phyloP scores from a whole-genome alignment of 1,284 basidiomycete species.

The Sphagnurus paluster region DNA sequence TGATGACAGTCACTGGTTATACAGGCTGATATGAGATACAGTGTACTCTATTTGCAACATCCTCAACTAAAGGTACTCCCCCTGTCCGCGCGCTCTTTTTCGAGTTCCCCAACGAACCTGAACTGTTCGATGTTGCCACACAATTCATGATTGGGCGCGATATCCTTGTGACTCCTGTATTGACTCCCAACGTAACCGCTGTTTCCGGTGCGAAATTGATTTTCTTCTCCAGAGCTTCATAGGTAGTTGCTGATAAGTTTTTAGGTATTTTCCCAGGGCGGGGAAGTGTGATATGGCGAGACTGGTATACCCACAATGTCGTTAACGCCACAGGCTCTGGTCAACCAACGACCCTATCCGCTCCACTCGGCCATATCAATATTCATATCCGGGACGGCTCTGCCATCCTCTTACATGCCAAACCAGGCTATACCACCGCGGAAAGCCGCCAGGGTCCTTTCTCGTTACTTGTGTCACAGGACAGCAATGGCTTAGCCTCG shows the following conservation, averaged over 20 bases:
- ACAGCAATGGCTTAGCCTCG: constrained; percentile 44
- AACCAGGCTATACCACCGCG: constrained; percentile 57
- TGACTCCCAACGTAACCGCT: constrained; percentile 51
- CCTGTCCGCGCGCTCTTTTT: constrained; percentile 74
- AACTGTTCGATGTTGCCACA: constrained; percentile 60
- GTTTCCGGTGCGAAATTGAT: constrained; percentile 41
- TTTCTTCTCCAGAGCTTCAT: background rate
- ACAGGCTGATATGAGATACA: constrained; percentile 26
- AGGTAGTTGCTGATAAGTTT: background rate
- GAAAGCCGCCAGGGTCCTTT: constrained; percentile 58
- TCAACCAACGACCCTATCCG: constrained; percentile 45
- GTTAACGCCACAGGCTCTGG: constrained; percentile 40
- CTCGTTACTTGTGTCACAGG: constrained; percentile 55
- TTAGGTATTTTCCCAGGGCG: constrained; percentile 63
- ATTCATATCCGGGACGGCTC: constrained; percentile 65
- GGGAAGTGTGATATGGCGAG: constrained; percentile 65
- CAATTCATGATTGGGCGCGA: constrained; percentile 74
- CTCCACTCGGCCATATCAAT: constrained; percentile 69
- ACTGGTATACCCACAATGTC: constrained; percentile 71
- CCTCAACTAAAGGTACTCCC: constrained; percentile 63
- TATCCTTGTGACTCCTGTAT: constrained; percentile 74
- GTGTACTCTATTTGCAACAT: constrained; percentile 76
- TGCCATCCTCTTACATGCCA: constrained; percentile 55
- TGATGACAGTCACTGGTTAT: constrained; percentile 5
- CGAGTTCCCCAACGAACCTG: constrained; percentile 71